A percentile compares a stretch with the other conserved stretches of the same genome.
phyloP scores from a whole-genome alignment of 371 early-diverging fungal genomes.

The Lichtheimia corymbifera region DNA sequence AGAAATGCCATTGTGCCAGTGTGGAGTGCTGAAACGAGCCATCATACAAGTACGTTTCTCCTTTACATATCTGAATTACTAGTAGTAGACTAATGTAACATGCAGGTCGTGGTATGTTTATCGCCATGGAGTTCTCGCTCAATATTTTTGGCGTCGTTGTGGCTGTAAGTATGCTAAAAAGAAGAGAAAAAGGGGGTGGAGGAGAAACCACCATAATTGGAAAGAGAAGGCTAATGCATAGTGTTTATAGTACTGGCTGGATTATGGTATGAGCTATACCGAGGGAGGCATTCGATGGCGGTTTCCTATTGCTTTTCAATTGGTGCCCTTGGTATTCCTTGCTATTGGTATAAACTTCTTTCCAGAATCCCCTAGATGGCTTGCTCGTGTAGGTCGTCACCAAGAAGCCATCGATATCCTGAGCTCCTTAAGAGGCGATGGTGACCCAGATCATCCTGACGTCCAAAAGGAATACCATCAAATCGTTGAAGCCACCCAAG shows the following conservation, averaged over 20 bases:
- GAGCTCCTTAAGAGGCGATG: conserved; percentile 37
- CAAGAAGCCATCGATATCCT: conserved; percentile 40
- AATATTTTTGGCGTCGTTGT: conserved; percentile 47
- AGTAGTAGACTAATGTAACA: too few species aligned
- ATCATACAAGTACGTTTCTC: conserved; percentile 30
- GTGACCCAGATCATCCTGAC: conserved; percentile 33
- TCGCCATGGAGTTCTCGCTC: conserved; percentile 39
- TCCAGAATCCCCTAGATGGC: conserved; percentile 40
- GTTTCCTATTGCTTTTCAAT: conserved; percentile 42
- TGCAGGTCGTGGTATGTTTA: conserved; percentile 22
- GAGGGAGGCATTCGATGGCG: conserved; percentile 43
- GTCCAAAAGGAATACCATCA: conserved; percentile 34
- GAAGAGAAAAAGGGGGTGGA: too few species aligned
- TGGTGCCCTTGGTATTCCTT: conserved; percentile 33
- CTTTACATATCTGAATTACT: too few species aligned
- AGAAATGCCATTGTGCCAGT: conserved; percentile 35
- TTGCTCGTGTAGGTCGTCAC: conserved; percentile 33
- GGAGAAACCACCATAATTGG: too few species aligned
- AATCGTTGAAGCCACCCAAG: conserved; percentile 23
- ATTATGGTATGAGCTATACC: conserved; percentile 32
- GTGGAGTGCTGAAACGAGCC: conserved; percentile 42
- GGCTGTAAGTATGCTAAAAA: conserved; percentile 17
- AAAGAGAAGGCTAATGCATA: conserved; percentile 1
- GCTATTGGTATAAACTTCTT: conserved; percentile 36
- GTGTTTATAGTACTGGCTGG: conserved; percentile 31